Evolutionary conservation across 345 rosid genomes (phyloP).

Genomic region (Pistacia vera): DNA sequence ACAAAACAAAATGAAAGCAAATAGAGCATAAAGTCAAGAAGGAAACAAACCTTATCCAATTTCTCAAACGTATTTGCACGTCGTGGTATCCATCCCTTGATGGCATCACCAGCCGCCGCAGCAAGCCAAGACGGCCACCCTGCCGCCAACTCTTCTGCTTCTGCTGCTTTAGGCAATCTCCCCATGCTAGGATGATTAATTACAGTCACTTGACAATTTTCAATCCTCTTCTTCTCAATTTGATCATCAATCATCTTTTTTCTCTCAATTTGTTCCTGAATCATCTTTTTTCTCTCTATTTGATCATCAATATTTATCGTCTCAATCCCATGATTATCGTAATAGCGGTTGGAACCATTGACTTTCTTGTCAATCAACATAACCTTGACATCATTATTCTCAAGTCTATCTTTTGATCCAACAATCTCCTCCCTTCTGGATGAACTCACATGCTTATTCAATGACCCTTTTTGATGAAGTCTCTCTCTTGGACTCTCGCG

Average conservation of each 20-base stretch:
- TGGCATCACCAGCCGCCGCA: slow-evolving; percentile 75
- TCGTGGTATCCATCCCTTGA: slow-evolving; percentile 82
- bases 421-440: slow-evolving; percentile 62
- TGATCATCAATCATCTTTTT: slow-evolving; percentile 24
- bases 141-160: slow-evolving; percentile 61
- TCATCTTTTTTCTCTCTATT: slow-evolving; percentile 40
- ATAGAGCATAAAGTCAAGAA: slow-evolving; percentile 20
- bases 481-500: slow-evolving; percentile 49
- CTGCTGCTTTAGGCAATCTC: slow-evolving; percentile 43
- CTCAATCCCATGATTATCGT: slow-evolving; percentile 49
- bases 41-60: slow-evolving; percentile 67
- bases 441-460: slow-evolving; percentile 59
- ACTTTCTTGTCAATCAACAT: slow-evolving; percentile 57
- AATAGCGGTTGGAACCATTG: slow-evolving; percentile 48
- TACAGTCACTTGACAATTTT: slow-evolving; percentile 32
- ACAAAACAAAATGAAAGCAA: slow-evolving; percentile 1
- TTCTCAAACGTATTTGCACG: slow-evolving; percentile 72
- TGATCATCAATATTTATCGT: slow-evolving; percentile 43
- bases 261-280: slow-evolving; percentile 36
- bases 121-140: slow-evolving; percentile 99
- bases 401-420: slow-evolving; percentile 37
- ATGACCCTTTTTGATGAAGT: slow-evolving; percentile 47
- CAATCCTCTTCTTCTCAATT: slow-evolving; percentile 36
- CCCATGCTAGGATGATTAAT: slow-evolving; percentile 36
- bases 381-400: slow-evolving; percentile 52